Percentiles rank a stretch among this genome's conserved stretches.
Conservation (phyloP, 441 rosid species). For the Dalechampia spathulata region DNA sequence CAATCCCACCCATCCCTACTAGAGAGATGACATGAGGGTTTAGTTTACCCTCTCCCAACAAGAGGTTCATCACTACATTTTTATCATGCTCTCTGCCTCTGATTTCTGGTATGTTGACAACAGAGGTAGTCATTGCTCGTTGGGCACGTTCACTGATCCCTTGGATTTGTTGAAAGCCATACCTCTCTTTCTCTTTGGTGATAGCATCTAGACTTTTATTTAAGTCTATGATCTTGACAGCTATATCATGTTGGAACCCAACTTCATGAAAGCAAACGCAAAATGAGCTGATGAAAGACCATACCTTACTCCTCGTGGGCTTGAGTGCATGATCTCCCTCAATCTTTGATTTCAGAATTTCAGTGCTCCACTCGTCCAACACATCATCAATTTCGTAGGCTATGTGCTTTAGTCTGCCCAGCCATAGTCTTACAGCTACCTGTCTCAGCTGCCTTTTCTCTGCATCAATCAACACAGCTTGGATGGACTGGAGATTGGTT, state of each 20-base stretch:
- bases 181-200: neutral
- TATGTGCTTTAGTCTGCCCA: conserved; percentile 3
- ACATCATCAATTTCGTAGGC: conserved; percentile 5
- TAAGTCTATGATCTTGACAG: conserved; percentile 1
- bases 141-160: neutral
- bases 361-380: conserved; percentile 9
- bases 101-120: neutral
- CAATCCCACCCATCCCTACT: too few relatives aligned
- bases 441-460: neutral
- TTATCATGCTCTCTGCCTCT: neutral
- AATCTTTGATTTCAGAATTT: neutral
- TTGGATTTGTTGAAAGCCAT: neutral
- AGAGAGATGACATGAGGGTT: neutral
- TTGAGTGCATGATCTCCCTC: neutral
- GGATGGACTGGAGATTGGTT: neutral
- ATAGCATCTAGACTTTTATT: neutral
- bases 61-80: neutral
- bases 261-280: neutral
- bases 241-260: neutral
- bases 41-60: neutral
- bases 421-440: neutral
- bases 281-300: neutral
- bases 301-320: conserved; percentile 9
- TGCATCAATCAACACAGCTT: neutral
- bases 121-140: neutral